phyloP scores from a whole-genome alignment of 352 stramenopile genomes.

The Labyrinthula sp. region DNA sequence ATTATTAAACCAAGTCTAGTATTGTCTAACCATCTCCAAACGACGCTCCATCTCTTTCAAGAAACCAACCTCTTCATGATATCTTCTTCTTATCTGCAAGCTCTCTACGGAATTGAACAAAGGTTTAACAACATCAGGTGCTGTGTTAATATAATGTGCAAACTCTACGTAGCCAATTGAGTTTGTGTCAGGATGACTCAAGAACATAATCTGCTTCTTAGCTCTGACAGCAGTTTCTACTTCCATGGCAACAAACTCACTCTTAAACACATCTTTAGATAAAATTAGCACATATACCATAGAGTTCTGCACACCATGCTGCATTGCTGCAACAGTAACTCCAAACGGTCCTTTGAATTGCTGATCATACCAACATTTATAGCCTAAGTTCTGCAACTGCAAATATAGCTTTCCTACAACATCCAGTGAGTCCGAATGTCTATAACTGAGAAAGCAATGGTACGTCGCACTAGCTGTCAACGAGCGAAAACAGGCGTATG shows the following conservation, averaged over 20 bases:
- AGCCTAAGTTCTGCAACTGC: neutral
- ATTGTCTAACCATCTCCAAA: neutral
- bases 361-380: constrained; percentile 21
- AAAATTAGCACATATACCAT: constrained; percentile 16
- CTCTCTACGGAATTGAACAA: neutral
- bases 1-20: neutral
- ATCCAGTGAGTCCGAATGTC: constrained; percentile 3
- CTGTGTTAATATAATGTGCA: constrained; percentile 9
- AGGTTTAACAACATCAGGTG: constrained; percentile 1
- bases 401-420: constrained; percentile 4
- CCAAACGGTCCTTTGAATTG: too few relatives aligned
- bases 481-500: too few relatives aligned
- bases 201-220: constrained; percentile 10
- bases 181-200: constrained; percentile 8
- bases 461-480: too few relatives aligned
- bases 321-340: constrained; percentile 16
- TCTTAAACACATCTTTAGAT: constrained; percentile 18
- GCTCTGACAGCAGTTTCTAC: constrained; percentile 7
- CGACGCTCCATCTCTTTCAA: neutral
- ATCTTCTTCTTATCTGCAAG: neutral
- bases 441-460: constrained; percentile 19
- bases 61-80: neutral
- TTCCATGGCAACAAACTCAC: constrained; percentile 17
- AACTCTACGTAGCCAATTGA: constrained; percentile 7
- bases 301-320: constrained; percentile 6